Base-by-base conservation (phyloP, 2,329 filamentous ascomycete species). In the Ophiostoma perfectum region DNA sequence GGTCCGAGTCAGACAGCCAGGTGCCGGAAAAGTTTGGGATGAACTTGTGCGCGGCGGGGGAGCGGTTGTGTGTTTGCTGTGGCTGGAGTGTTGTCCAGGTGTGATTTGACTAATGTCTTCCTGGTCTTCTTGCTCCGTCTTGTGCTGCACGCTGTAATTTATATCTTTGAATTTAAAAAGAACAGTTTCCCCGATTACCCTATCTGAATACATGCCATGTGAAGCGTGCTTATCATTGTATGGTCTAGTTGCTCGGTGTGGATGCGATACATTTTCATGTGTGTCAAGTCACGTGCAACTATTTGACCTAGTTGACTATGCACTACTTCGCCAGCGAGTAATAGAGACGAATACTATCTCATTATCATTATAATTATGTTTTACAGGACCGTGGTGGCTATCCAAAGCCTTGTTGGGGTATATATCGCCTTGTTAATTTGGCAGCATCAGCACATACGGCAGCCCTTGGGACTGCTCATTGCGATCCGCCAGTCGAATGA, bases 91-190 rank as follows among this genome's bases (percentile, higher is more conserved):
- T 42, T 47, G 63, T 38, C n/a, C 18, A 27, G 44, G 42, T 42
- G 41, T 64, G 39, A 44, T 64, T 65, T 47, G 64, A 65, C n/a
- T 49, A n/a, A 38, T 65, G 27, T 44, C 9, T 49, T 27, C 60
- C 39, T 52, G 64, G 66, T 64, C 65, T 49, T 47, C 63, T 65
- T 68, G 55, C 55, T 60, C 55, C 55, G 67, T 39, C 58, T 63
- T 42, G 3, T 62, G 60, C 60, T 41, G 60, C 60, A 47, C 41
- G 49, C 81, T 86, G 84, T 86, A 86, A 85, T 85, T 83, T 86
- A 85, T 84, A 68, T 60, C 60, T 63, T 67, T 84, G 78, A 73
- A 72, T 82, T 80, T 79, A 81, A 60, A 60, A 60, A 60, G 55
- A 60, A 83, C 83, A 84, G 83, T 72, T 73, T 84, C 82, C 81